Base-by-base conservation (phyloP, 2,329 filamentous ascomycete genomes). In the Curvularia spicifera region DNA sequence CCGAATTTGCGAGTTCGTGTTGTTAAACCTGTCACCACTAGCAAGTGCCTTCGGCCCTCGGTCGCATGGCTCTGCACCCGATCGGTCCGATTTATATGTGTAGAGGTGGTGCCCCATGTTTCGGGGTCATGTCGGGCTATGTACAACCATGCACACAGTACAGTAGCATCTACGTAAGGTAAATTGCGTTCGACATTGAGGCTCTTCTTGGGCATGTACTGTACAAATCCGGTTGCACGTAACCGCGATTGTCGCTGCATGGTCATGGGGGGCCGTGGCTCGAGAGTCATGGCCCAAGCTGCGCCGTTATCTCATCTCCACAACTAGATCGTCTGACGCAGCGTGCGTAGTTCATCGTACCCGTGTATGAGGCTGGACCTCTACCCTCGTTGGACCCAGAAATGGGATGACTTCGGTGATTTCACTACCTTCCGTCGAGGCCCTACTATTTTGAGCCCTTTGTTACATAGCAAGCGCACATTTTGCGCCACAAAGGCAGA, bases 41-140 rank as follows among this genome's bases (percentile, higher is more conserved):
- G 10, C 22, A 28, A 10, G 20, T 20, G 7, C 24, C n/a, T n/a
- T 39, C 24, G 22, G 33, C 8, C 46, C 24, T 50, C 35, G n/a
- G 47, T 8, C 18, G 20, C 33, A 31, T 37, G 31, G 48, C 47
- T 26, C 47, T 26, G 33, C 48, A 33, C 42, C 20, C 15, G 5
- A 12, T 56, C 53, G 53, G 53, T 39, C 53, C 53, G 48, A 56
- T 15, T 7, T 18, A 18, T 37, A 12, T n/a, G 33, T 24, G 28
- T 15, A 47, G 20, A 18, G 18, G 13, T 24, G n/a, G 4, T 40
- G 35, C 26, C 24, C 47, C 31, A 50, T 50, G 24, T 40, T 29
- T 40, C 47, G 47, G 47, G 6, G 4, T 9, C 35, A 50, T 40
- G 47, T 50, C 47, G 47, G 47, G n/a, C 12, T 3, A n/a, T 6